Conservation (phyloP, 2,329 filamentous ascomycete species). For the Curvularia sp. region DNA sequence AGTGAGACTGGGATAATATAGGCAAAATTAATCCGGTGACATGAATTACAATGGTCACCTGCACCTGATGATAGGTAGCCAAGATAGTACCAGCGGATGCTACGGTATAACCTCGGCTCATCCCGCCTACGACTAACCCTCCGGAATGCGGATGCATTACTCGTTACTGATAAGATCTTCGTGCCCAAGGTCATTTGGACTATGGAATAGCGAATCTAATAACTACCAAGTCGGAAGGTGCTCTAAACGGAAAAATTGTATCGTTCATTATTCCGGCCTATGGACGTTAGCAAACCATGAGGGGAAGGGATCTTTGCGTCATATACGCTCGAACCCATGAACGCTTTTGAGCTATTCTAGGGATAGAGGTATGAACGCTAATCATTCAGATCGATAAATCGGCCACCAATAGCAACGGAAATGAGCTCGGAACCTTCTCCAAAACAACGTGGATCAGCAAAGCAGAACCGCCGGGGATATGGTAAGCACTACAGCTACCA, state of each 20-base stretch:
- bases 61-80: not conserved
- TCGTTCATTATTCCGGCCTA: conserved; percentile 6
- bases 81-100: not conserved
- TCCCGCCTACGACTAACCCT: not conserved
- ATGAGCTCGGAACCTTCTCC: not conserved
- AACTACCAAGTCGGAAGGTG: not conserved
- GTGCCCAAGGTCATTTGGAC: not conserved
- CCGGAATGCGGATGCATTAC: conserved; percentile 5
- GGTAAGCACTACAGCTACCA: not conserved
- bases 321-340: not conserved
- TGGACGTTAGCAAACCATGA: not conserved
- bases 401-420: not conserved
- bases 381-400: not conserved
- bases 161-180: not conserved
- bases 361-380: not conserved
- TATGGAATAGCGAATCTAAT: not conserved
- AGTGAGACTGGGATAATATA: not conserved
- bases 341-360: not conserved
- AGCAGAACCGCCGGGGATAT: not conserved
- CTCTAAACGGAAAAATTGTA: conserved; percentile 14
- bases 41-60: not conserved
- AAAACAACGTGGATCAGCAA: not conserved
- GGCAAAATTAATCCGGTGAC: not conserved
- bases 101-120: conserved; percentile 4
- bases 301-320: not conserved